These are phyloP conservation scores for Eragrostis curvula DNA, from an alignment of 176 grass and related monocot genomes.

Conservation along the genomic window DNA sequence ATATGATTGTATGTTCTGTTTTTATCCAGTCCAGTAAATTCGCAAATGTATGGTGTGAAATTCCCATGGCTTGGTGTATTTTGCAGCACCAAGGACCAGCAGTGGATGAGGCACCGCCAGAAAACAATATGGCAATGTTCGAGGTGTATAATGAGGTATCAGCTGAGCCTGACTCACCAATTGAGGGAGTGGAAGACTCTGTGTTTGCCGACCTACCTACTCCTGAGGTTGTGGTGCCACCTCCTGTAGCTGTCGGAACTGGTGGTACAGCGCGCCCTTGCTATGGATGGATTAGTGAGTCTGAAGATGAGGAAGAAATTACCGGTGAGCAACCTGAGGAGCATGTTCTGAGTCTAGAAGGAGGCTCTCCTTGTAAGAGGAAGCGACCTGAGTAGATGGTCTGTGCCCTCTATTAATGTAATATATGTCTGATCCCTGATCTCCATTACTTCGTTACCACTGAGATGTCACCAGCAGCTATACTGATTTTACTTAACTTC, in stretches of 20 bases:
- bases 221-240: not conserved
- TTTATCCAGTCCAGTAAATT: not conserved
- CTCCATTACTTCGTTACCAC: not conserved
- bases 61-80: not conserved
- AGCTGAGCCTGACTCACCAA: not conserved
- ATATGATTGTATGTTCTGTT: not conserved
- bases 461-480: not conserved
- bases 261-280: conserved; percentile 6
- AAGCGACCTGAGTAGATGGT: conserved; percentile 22
- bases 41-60: not conserved
- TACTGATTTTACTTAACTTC: too few relatives aligned
- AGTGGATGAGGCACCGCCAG: not conserved
- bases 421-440: not conserved
- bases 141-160: not conserved
- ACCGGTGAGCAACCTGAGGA: not conserved
- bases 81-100: not conserved
- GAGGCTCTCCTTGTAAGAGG: conserved; percentile 5
- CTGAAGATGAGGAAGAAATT: conserved; percentile 30
- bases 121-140: not conserved
- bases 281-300: conserved; percentile 46
- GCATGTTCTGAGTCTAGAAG: not conserved
- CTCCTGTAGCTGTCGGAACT: not conserved
- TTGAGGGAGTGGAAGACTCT: not conserved
- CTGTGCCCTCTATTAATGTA: not conserved
- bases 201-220: not conserved